Base-by-base conservation (phyloP, 1,284 basidiomycete species). In the Cutaneotrichosporon cutaneum region DNA sequence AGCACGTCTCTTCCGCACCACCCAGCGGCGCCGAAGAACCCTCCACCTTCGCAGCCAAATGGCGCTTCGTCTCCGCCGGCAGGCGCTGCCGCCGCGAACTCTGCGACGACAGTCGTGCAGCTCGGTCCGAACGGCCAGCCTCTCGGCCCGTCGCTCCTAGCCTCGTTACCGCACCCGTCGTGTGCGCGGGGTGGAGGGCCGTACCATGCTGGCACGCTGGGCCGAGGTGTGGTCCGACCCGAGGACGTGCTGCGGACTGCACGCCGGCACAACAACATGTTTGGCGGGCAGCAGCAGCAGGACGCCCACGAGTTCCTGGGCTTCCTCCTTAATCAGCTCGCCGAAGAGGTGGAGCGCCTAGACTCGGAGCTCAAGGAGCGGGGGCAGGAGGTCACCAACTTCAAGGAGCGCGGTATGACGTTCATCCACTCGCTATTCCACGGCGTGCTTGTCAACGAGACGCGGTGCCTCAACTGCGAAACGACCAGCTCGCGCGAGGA, bases 251-350 rank as follows among this genome's bases (percentile, higher is more conserved):
- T 97, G 74, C 88, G 91, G 69, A 94, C 94, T 72, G 85, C 96
- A 70, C 90, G 90, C 76, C 86, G 90, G 73, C 82, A 92, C 73
- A 95, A 94, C 78, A 90, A 90, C 72, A 83, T 88, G 58, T 97
- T 94, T 77, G 85, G 90, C 58, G 88, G 87, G 42, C 88, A 88
- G 30, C 89, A 88, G 84, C 94, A 94, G 68, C 94, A 97, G 75
- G 94, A 97, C 76, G 94, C 94, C 2, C 94, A 97, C 77, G 95
- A 99, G 80, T 97, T 99, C 79, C 83, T 98, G 58, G 97, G 95
- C 76, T 96, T 90, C 81, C 81, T 97, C 33, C 82, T 99, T 63
- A 99, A 99, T 78, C 88, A 86, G 77, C 88, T 98, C 57, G 89
- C 92, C 36, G 94, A 98, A 79, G 93, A 97, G 75, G 86, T 98